Percentiles rank a stretch among this genome's conserved stretches.
Evolutionary conservation across 805 yeast genomes (phyloP).

Genomic region (Candida palmyrensis): DNA sequence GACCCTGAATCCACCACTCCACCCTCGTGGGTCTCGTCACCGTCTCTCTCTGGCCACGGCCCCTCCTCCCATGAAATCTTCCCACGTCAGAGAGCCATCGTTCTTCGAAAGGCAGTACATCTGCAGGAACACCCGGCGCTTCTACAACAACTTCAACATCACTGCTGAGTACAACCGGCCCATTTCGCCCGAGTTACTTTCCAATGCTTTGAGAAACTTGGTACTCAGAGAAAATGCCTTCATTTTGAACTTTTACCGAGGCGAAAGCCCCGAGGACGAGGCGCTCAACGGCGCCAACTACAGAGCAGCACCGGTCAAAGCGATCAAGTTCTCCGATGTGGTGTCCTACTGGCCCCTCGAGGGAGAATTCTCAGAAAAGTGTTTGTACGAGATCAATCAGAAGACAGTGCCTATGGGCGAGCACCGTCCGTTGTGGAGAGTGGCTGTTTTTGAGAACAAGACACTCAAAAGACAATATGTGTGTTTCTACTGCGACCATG

Average conservation of each 20-base stretch:
- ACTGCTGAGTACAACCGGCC: conserved; percentile 14
- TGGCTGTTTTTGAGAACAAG: conserved; percentile 11
- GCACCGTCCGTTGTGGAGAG: conserved; percentile 18
- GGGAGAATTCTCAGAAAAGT: conserved; percentile 9
- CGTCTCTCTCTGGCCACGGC: too few relatives aligned
- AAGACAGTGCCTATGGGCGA: conserved; percentile 5
- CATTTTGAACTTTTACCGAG: conserved; percentile 13
- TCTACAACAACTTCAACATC: conserved; percentile 20
- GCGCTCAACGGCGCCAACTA: conserved; percentile 9
- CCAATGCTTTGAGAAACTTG: conserved; percentile 13
- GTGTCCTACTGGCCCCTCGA: conserved; percentile 9
- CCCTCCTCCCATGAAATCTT: too few relatives aligned
- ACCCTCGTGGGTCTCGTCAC: too few relatives aligned
- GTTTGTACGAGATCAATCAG: conserved; percentile 12
- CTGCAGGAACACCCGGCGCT: conserved; percentile 14
- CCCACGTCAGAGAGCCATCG: conserved; percentile 10
- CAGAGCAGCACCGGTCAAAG: conserved; percentile 11
- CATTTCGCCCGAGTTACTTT: conserved; percentile 10
- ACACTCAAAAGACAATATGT: conserved; percentile 10
- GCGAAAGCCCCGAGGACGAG: conserved; percentile 4
- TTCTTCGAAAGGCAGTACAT: conserved; percentile 20
- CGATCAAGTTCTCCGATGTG: conserved; percentile 16
- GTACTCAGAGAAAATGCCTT: conserved; percentile 13
- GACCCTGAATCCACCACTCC: too few relatives aligned
- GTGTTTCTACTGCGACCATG: conserved; percentile 22